These are phyloP conservation scores for Penicillium sclerotiorum DNA, from an alignment of 2,329 filamentous ascomycete species.

Conservation along the genomic window DNA sequence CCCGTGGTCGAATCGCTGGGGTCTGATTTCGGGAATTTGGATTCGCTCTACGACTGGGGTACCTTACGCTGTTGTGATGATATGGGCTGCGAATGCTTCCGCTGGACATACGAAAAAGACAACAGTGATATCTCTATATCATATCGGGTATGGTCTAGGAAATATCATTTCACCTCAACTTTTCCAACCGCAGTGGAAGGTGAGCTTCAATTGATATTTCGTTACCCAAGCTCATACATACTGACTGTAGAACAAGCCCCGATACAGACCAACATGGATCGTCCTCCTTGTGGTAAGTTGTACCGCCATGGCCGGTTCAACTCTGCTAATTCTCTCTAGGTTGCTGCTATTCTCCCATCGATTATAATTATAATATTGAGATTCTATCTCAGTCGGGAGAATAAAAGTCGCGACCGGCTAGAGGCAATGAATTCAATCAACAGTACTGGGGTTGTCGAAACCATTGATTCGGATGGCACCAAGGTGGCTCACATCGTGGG, in stretches of 20 bases:
- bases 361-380: conserved; percentile 45
- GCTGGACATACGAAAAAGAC: conserved; percentile 50
- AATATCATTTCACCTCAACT: conserved; percentile 50
- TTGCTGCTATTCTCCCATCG: conserved; percentile 43
- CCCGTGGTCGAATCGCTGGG: conserved; percentile 43
- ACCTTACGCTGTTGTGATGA: conserved; percentile 44
- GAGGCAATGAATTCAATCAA: conserved; percentile 17
- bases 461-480: conserved; percentile 26
- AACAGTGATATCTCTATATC: conserved; percentile 30
- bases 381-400: conserved; percentile 45
- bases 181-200: conserved; percentile 40
- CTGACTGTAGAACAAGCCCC: too few relatives aligned
- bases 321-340: conserved; percentile 25
- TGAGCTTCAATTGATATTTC: too few relatives aligned
- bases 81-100: conserved; percentile 42
- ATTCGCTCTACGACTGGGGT: conserved; percentile 42
- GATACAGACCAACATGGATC: conserved; percentile 26
- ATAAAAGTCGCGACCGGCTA: conserved; percentile 40
- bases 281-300: conserved; percentile 33
- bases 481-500: conserved; percentile 35
- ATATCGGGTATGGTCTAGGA: conserved; percentile 43
- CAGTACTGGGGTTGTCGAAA: conserved; percentile 31
- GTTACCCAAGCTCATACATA: too few relatives aligned
- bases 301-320: conserved; percentile 36
- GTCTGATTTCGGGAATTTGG: conserved; percentile 41